These are phyloP conservation scores for Botryosphaeria dothidea DNA, from an alignment of 2,329 filamentous ascomycete species.

Conservation along the genomic window DNA sequence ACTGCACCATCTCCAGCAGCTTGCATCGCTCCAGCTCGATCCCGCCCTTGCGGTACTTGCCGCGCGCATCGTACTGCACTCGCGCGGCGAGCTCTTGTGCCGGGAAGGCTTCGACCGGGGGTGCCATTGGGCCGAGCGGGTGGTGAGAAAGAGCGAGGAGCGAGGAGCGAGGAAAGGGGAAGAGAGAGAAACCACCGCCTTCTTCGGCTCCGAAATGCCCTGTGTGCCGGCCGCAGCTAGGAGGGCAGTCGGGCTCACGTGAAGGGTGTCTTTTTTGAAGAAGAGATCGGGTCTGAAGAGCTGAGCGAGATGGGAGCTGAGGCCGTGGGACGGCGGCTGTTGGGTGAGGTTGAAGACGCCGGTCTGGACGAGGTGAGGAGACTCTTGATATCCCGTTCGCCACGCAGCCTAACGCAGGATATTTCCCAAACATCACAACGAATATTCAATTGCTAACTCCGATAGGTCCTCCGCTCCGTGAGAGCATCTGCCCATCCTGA, in stretches of 20 bases:
- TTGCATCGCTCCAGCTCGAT: constrained; percentile 57
- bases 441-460: not conserved
- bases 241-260: constrained; percentile 11
- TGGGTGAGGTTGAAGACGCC: constrained; percentile 38
- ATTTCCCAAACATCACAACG: too few relatives aligned
- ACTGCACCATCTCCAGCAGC: constrained; percentile 62
- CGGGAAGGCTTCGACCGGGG: constrained; percentile 55
- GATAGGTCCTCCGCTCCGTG: constrained; percentile 44
- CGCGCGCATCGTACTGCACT: constrained; percentile 54
- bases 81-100: constrained; percentile 52
- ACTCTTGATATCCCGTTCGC: not conserved
- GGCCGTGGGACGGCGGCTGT: constrained; percentile 55
- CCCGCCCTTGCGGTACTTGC: constrained; percentile 53
- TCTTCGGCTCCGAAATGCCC: not conserved
- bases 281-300: not conserved
- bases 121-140: constrained; percentile 50
- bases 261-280: constrained; percentile 10
- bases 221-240: not conserved
- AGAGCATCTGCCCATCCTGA: constrained; percentile 27
- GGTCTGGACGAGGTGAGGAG: constrained; percentile 45
- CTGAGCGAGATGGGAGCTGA: constrained; percentile 37
- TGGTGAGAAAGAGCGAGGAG: too few relatives aligned
- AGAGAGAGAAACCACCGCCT: not conserved
- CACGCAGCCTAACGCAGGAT: too few relatives aligned
- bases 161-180: too few relatives aligned